Evolutionary conservation across 2,329 filamentous ascomycete species (phyloP), one percentile per base, ranked within the genome.

Genomic region (Pseudomassariella vexata): DNA sequence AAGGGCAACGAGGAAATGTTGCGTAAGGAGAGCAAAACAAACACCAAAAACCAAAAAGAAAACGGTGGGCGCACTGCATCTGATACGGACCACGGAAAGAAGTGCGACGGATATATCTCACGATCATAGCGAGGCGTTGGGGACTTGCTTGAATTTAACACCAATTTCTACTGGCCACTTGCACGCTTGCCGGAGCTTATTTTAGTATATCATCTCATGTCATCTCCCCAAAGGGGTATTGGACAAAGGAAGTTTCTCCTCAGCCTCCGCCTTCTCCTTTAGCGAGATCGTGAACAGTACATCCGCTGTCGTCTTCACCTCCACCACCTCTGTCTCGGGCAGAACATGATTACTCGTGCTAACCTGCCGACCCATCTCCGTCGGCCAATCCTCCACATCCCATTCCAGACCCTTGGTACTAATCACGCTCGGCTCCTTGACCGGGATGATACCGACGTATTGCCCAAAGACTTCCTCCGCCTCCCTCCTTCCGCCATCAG

Each of bases 351-450:
- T 92, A 57, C 85, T 92, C 36, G 85, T 90, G 53, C 84, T 89
- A 37, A 90, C 51, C 44, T 73, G 70, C 1, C 78, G 80, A 6
- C 84, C 83, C 52, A 92, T 83, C 48, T 74, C 68, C 1, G 84
- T 95, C 43, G 73, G 62, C 88, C 90, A 95, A 38, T 86, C 66
- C 37, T 68, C 54, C 2, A 98, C 85, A 59, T 98, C 88, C 92
- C 92, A 98, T 53, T 94, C 81, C 14, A 96, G 65, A 0, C 92
- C 92, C 10, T 66, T 62, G 0, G 86, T 94, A 6, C 78, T 82
- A 46, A 98, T 87, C n/a, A 70, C 57, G 28, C 85, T 82, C 3
- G 80, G 76, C n/a, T 81, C 85, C 35, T 79, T 82, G 15, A 96
- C 62, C 1, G 92, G 92, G 23, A 98, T 66, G 41, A 98, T 85